phyloP scores from a whole-genome alignment of 2,329 filamentous ascomycete genomes.

The Fusarium denticulatum region DNA sequence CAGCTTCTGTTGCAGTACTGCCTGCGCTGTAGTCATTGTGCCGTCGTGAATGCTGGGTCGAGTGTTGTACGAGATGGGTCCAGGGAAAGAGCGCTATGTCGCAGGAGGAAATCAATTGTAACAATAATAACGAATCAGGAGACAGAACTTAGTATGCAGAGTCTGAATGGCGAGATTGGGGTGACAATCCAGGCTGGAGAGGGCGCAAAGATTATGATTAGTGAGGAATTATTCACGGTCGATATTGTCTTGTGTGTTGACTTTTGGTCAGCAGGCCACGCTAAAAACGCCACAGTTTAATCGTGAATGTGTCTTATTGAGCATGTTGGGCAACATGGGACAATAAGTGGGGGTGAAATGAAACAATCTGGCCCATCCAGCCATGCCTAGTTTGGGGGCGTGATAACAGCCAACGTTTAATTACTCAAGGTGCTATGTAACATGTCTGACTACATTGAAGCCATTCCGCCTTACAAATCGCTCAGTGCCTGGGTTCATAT shows the following conservation, averaged over 20 bases:
- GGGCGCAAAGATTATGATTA: neutral
- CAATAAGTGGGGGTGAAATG: neutral
- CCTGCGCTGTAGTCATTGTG: neutral
- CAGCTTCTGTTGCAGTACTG: neutral
- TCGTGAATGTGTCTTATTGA: neutral
- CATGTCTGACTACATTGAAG: too few relatives aligned
- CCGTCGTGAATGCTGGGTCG: neutral
- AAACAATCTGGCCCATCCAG: neutral
- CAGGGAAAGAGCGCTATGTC: rapidly evolving
- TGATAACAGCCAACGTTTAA: neutral
- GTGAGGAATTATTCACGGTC: neutral
- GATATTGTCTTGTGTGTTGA: neutral
- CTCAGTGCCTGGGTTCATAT: too few relatives aligned
- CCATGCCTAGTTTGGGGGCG: neutral
- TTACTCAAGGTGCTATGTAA: rapidly evolving
- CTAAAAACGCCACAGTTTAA: neutral
- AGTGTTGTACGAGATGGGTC: neutral
- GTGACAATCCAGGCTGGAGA: too few relatives aligned
- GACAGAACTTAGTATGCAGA: neutral
- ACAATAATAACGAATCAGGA: neutral
- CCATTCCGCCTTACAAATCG: too few relatives aligned
- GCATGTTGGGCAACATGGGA: neutral
- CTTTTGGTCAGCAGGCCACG: neutral
- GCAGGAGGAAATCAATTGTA: too few relatives aligned
- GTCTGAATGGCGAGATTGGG: rapidly evolving